Evolutionary conservation across 176 grass and related monocot genomes (phyloP).

Genomic region (Secale cereale): DNA sequence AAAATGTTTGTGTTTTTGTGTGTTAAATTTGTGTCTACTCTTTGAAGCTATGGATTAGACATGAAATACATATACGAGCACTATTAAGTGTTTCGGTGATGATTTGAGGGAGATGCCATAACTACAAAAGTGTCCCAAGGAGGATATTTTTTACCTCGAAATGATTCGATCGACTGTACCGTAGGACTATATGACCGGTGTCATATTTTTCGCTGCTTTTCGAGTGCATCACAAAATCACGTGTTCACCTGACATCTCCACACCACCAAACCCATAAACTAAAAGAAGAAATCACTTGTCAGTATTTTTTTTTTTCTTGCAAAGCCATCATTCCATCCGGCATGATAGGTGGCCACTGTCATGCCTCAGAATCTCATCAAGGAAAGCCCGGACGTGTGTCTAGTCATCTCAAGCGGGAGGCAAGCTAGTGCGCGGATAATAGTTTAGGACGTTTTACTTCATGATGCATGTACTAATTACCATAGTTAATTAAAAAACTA

Average conservation of each 20-base stretch:
- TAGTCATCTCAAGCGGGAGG: neutral
- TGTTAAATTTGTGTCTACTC: too few relatives aligned
- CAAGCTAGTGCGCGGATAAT: neutral
- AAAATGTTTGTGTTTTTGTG: too few relatives aligned
- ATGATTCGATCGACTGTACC: neutral
- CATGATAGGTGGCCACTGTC: neutral
- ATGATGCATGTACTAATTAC: neutral
- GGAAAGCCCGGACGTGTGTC: neutral
- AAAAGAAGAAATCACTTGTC: neutral
- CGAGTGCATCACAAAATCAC: neutral
- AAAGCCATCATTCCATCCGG: neutral
- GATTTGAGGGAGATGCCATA: too few relatives aligned
- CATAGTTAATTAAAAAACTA: too few relatives aligned
- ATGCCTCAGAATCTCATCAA: constrained; percentile 28
- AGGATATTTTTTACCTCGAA: neutral
- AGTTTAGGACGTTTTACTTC: too few relatives aligned
- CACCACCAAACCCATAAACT: neutral
- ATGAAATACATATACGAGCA: too few relatives aligned
- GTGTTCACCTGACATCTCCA: constrained; percentile 13
- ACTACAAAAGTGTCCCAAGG: too few relatives aligned
- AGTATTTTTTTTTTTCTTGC: neutral
- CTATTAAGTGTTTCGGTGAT: too few relatives aligned
- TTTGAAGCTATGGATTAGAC: too few relatives aligned
- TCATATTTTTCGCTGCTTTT: neutral
- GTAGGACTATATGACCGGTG: neutral